Percentiles rank a stretch among this genome's conserved stretches.
These are phyloP conservation scores for Scheffersomyces stambukii DNA, from an alignment of 1,139 yeast genomes.

Conservation along the genomic window DNA sequence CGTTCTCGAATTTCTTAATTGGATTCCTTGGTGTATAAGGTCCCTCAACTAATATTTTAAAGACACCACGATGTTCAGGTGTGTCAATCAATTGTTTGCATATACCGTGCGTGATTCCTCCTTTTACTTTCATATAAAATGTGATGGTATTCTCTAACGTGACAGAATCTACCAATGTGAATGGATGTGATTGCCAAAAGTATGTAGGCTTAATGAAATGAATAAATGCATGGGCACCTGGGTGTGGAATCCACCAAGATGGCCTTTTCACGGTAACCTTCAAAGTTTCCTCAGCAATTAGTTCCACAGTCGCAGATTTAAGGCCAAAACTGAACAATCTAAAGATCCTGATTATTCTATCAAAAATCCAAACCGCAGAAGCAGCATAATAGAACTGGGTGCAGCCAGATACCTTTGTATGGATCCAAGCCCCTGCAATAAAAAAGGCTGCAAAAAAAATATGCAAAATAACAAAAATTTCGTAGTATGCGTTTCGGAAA, in stretches of 20 bases:
- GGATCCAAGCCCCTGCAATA: constrained; percentile 52
- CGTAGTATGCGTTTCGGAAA: constrained; percentile 53
- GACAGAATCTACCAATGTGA: constrained; percentile 44
- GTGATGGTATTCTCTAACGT: constrained; percentile 30
- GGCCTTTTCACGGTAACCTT: constrained; percentile 13
- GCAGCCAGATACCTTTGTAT: constrained; percentile 24
- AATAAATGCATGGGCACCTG: constrained; percentile 53
- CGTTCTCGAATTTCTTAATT: constrained; percentile 17
- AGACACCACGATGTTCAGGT: constrained; percentile 4
- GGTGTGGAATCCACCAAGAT: constrained; percentile 13
- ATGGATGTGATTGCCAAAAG: constrained; percentile 69
- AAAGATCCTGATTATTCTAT: constrained; percentile 21
- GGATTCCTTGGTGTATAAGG: constrained; percentile 22
- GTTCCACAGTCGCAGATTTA: constrained; percentile 16
- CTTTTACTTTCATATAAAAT: constrained; percentile 42
- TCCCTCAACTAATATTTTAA: constrained; percentile 25
- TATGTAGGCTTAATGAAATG: constrained; percentile 45
- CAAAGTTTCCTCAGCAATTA: constrained; percentile 10
- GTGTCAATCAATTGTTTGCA: constrained; percentile 15
- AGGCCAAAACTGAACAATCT: constrained; percentile 24
- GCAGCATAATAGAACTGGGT: constrained; percentile 15
- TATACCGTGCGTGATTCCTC: constrained; percentile 39
- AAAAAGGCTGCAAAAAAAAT: constrained; percentile 47
- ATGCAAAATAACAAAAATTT: constrained; percentile 53
- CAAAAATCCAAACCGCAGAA: constrained; percentile 25